Conservation (phyloP, 768 basidiomycete genomes). For the Russula brevipes region DNA sequence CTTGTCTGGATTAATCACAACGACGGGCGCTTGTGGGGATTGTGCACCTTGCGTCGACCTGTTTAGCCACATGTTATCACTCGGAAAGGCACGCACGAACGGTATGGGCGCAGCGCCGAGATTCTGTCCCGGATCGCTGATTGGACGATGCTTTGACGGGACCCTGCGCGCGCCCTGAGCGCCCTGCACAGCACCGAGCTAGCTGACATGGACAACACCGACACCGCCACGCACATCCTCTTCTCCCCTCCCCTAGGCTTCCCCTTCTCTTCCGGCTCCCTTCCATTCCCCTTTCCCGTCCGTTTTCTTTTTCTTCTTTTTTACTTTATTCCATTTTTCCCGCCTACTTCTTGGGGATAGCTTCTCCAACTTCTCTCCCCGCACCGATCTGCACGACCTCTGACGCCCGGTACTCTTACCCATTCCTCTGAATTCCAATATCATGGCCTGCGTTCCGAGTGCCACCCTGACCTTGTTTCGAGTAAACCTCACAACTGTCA, state of each 20-base stretch:
- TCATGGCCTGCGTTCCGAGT: constrained; percentile 18
- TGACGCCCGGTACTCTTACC: not conserved
- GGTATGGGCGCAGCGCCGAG: constrained; percentile 7
- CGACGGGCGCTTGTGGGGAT: not conserved
- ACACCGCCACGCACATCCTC: constrained; percentile 11
- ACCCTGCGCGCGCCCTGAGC: not conserved
- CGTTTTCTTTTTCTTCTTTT: not conserved
- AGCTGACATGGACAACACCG: not conserved
- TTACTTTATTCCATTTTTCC: not conserved
- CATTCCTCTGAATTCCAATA: not conserved
- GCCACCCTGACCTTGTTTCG: constrained; percentile 21
- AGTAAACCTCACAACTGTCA: constrained; percentile 17
- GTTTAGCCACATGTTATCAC: not conserved
- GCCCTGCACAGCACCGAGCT: not conserved
- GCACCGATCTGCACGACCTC: not conserved
- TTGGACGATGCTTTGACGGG: not conserved
- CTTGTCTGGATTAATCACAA: not conserved
- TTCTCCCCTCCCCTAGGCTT: not conserved
- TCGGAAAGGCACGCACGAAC: too few species aligned
- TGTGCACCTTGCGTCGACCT: not conserved
- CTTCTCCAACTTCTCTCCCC: not conserved
- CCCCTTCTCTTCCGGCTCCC: not conserved
- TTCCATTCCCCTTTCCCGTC: not conserved
- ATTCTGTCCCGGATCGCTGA: not conserved
- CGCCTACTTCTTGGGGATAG: not conserved